Percentiles rank a stretch among this genome's conserved stretches.
phyloP scores from a whole-genome alignment of 306 rosid species.

The Mimosa bimucronata region DNA sequence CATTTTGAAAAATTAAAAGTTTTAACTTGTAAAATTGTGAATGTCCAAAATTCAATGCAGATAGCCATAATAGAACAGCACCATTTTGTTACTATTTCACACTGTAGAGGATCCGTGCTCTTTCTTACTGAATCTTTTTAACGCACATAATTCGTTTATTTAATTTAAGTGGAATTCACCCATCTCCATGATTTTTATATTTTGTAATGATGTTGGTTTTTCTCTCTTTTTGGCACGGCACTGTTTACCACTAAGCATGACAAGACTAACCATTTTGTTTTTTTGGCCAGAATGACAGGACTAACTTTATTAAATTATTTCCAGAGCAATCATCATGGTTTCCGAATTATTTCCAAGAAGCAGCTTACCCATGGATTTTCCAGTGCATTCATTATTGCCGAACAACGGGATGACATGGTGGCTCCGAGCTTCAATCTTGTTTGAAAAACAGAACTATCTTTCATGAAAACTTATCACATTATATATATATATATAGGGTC shows the following conservation, averaged over 20 bases:
- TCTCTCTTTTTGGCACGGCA: neutral
- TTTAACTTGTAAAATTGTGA: neutral
- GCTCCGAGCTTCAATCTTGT: neutral
- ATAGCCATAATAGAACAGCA: neutral
- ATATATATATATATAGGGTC: neutral
- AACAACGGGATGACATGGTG: neutral
- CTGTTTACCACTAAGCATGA: neutral
- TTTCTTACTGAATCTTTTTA: neutral
- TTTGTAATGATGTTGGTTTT: neutral
- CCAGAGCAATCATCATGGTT: neutral
- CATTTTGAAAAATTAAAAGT: neutral
- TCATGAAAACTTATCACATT: too few species aligned
- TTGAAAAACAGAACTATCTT: neutral
- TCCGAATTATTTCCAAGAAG: conserved; percentile 2
- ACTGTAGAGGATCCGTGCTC: neutral
- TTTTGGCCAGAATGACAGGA: too few species aligned
- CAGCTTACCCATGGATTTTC: neutral
- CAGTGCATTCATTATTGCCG: neutral
- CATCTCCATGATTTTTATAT: neutral
- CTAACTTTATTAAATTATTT: neutral
- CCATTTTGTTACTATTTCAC: neutral
- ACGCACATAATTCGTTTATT: neutral
- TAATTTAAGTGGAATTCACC: neutral
- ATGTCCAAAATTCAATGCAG: neutral
- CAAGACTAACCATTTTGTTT: too few species aligned